These are phyloP conservation scores for Yamadazyma sp. DNA, from an alignment of 1,139 yeast genomes.

Conservation along the genomic window DNA sequence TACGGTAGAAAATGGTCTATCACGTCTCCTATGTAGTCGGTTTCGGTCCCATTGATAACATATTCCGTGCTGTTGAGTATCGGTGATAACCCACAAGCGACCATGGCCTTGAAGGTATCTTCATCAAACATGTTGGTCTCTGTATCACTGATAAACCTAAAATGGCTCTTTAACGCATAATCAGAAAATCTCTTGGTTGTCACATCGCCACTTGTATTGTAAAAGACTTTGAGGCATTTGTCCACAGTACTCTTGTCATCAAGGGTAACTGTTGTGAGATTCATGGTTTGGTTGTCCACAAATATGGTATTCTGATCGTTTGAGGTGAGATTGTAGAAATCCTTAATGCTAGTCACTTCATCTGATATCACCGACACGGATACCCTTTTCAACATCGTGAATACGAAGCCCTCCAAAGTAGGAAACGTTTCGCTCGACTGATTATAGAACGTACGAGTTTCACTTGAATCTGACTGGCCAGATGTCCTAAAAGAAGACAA, in stretches of 20 bases:
- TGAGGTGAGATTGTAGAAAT: constrained; percentile 13
- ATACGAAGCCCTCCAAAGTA: constrained; percentile 43
- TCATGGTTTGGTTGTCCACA: constrained; percentile 16
- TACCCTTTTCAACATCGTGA: constrained; percentile 40
- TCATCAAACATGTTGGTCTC: constrained; percentile 29
- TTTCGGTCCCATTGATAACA: constrained; percentile 17
- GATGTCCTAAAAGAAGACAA: constrained; percentile 13
- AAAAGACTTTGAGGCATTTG: constrained; percentile 8
- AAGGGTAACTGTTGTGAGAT: constrained; percentile 7
- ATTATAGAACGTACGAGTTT: constrained; percentile 19
- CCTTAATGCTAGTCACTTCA: constrained; percentile 15
- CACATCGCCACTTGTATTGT: background rate
- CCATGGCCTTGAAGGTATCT: constrained; percentile 29
- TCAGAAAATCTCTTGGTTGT: constrained; percentile 13
- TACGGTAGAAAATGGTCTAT: constrained; percentile 27
- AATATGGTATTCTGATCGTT: constrained; percentile 24
- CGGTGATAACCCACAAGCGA: constrained; percentile 62
- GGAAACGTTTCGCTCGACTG: constrained; percentile 33
- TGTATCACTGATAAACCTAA: constrained; percentile 42
- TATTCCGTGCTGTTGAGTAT: constrained; percentile 45
- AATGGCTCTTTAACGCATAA: constrained; percentile 24
- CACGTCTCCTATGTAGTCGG: constrained; percentile 15
- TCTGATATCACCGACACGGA: constrained; percentile 33
- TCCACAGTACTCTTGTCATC: constrained; percentile 1
- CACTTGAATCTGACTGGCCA: background rate